These are phyloP conservation scores for Berkeleyomyces rouxiae DNA, from an alignment of 2,329 filamentous ascomycete species.

Conservation along the genomic window DNA sequence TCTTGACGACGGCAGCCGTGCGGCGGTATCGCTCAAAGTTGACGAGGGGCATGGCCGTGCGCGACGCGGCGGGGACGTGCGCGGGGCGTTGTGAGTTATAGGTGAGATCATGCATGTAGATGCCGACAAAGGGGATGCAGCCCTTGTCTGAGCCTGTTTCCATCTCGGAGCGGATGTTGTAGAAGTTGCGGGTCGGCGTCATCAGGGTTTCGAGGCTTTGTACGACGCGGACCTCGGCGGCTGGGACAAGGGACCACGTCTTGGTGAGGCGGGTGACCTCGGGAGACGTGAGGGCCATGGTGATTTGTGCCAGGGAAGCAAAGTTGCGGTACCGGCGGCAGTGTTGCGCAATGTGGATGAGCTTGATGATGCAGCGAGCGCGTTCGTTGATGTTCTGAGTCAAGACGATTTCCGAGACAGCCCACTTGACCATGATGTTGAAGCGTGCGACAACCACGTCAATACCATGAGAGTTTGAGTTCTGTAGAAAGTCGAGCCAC, in stretches of 20 bases:
- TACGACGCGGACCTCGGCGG: slow-evolving; percentile 47
- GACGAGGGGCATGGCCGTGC: slow-evolving; percentile 49
- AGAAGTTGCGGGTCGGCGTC: slow-evolving; percentile 62
- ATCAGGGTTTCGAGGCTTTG: slow-evolving; percentile 54
- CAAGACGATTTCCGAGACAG: slow-evolving; percentile 60
- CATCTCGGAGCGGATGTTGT: slow-evolving; percentile 64
- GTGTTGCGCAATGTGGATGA: slow-evolving; percentile 64
- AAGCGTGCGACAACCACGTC: slow-evolving; percentile 75
- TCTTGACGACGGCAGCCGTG: slow-evolving; percentile 63
- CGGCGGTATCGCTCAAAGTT: slow-evolving; percentile 73
- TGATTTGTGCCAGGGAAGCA: slow-evolving; percentile 67
- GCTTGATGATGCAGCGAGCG: slow-evolving; percentile 61
- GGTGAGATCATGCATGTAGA: slow-evolving; percentile 69
- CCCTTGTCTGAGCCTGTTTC: slow-evolving; percentile 49
- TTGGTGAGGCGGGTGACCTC: slow-evolving; percentile 50
- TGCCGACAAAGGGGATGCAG: slow-evolving; percentile 71
- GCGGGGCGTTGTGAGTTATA: slow-evolving; percentile 68
- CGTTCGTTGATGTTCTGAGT: slow-evolving; percentile 57
- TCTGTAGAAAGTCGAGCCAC: slow-evolving; percentile 67
- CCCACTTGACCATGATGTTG: slow-evolving; percentile 81
- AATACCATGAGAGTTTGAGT: slow-evolving; percentile 55
- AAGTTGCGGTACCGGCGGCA: slow-evolving; percentile 66
- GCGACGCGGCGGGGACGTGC: slow-evolving; percentile 48
- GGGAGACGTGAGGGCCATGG: slow-evolving; percentile 58
- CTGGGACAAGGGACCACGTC: slow-evolving; percentile 57